Evolutionary conservation across 1,284 basidiomycete species (phyloP).

Genomic region (Pseudozyma tsukubaensis): DNA sequence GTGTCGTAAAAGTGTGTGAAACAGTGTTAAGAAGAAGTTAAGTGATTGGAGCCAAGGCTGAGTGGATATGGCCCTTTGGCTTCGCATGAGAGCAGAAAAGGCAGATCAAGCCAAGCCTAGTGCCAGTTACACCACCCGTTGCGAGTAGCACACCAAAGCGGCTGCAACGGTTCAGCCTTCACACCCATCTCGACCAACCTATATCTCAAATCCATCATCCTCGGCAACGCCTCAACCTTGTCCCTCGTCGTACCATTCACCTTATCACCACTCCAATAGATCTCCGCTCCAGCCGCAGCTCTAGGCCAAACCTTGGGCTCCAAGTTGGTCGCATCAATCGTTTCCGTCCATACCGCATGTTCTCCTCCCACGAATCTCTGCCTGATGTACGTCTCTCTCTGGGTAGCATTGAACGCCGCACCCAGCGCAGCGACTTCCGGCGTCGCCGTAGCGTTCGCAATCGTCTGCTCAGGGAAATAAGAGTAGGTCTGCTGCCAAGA

Average conservation of each 20-base stretch:
- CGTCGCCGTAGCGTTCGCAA: conserved; percentile 39
- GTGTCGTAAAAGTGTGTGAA: too few relatives aligned
- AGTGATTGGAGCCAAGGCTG: too few relatives aligned
- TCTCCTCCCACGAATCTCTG: conserved; percentile 77
- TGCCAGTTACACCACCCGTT: conserved; percentile 58
- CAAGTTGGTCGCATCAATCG: conserved; percentile 78
- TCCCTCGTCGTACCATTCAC: conserved; percentile 69
- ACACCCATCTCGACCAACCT: conserved; percentile 79
- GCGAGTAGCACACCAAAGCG: conserved; percentile 77
- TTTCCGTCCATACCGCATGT: conserved; percentile 82
- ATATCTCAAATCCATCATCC: conserved; percentile 78
- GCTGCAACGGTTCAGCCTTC: conserved; percentile 78
- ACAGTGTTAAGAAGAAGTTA: too few relatives aligned
- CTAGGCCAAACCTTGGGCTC: conserved; percentile 81
- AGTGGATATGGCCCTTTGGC: not conserved
- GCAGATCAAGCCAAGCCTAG: too few relatives aligned
- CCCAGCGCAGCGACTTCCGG: not conserved
- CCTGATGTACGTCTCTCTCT: not conserved
- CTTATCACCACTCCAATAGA: conserved; percentile 81
- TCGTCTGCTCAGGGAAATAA: conserved; percentile 74
- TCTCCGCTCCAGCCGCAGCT: conserved; percentile 80
- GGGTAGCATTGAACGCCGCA: not conserved
- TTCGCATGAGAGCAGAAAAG: too few relatives aligned
- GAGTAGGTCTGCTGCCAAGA: conserved; percentile 73
- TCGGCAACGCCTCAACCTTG: conserved; percentile 76